Base-by-base conservation (phyloP, 2,329 filamentous ascomycete genomes). In the Colletotrichum karsti region DNA sequence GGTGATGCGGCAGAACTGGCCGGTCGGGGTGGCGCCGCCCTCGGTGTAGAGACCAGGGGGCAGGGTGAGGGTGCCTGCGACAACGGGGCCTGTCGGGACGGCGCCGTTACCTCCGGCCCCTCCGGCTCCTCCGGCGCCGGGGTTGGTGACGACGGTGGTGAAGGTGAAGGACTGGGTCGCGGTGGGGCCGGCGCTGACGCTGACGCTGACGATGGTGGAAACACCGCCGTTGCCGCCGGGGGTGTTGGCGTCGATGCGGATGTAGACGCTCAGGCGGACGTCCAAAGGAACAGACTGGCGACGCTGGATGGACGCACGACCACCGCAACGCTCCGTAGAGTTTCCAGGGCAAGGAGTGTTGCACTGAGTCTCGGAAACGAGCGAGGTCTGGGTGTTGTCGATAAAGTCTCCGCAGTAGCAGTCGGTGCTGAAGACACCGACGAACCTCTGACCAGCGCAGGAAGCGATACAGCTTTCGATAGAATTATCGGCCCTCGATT, bases 401-500 rank as follows among this genome's bases (percentile, higher is more conserved):
- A 77, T 44, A 1, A 7, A 12, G 1, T 41, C 56, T 7, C 74
- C 76, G 51, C 78, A 79, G 73, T 76, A 77, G 70, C 78, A 79
- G 59, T 74, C 71, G 54, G 58, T 72, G 44, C 72, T 69, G 51
- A 69, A 63, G 42, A 73, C 66, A 59, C 73, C 77, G 33, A 78
- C 77, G 70, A 73, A 75, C 18, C 53, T 60, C 15, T 64, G 22
- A 10, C 24, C 53, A 1, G 55, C 54, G 24, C 75, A 77, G 42
- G 66, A 70, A n/a, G 65, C 62, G 10, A 71, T 71, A 51, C 77
- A 79, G 3, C 69, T 44, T 7, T 78, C 72, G 22, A 77, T 54
- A 18, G 69, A 72, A 73, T 75, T 75, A 20, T 64, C 12, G 72
- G 74, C 75, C 15, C 66, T 12, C 6, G 33, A 41, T 5, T 67